Conservation (phyloP, 345 rosid species). For the Eucalyptus polyanthemos region DNA sequence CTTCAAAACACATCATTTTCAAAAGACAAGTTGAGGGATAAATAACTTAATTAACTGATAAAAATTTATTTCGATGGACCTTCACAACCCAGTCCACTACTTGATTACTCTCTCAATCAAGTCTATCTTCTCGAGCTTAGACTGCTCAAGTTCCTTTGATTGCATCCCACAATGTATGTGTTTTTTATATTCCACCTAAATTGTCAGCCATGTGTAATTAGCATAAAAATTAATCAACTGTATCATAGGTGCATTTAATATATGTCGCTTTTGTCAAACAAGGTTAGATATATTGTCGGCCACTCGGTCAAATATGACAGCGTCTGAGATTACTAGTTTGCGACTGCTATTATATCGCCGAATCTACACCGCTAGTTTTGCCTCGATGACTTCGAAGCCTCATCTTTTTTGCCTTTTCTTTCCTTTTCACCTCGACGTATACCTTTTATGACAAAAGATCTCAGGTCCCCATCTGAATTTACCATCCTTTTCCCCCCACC, state of each 20-base stretch:
- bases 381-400: background rate
- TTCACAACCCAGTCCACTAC: fast-evolving
- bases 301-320: background rate
- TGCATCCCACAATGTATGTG: background rate
- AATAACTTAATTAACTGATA: no score
- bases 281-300: background rate
- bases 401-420: background rate
- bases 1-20: background rate
- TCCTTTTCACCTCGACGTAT: background rate
- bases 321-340: background rate
- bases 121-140: background rate
- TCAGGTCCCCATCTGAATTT: background rate
- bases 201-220: background rate
- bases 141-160: background rate
- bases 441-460: background rate
- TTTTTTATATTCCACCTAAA: background rate
- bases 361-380: background rate
- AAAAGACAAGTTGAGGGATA: background rate
- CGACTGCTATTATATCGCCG: background rate
- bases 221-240: background rate
- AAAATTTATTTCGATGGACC: no score
- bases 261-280: background rate
- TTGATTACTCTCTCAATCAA: background rate
- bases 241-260: background rate
- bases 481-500: background rate